Evolutionary conservation across 371 early-diverging fungal genomes (phyloP).

Genomic region (Apophysomyces variabilis): DNA sequence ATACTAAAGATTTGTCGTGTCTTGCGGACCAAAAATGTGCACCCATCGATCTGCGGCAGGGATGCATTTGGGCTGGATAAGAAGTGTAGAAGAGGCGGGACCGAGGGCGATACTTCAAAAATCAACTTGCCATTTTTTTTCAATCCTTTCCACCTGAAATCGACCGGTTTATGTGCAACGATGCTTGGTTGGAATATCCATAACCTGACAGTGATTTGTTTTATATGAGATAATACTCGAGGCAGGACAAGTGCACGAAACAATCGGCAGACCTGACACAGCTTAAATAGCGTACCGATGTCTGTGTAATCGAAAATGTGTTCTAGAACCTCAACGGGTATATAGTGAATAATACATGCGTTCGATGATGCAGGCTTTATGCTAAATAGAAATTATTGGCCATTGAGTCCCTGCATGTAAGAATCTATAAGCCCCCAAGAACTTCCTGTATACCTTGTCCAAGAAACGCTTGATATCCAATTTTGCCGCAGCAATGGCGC

Average conservation of each 20-base stretch:
- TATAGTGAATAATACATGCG: background rate
- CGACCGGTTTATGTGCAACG: conserved; percentile 24
- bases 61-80: background rate
- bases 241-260: conserved; percentile 26
- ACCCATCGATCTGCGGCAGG: conserved; percentile 25
- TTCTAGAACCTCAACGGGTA: conserved; percentile 26
- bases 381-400: background rate
- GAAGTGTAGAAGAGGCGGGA: conserved; percentile 11
- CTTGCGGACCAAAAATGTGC: conserved; percentile 19
- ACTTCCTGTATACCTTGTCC: no score
- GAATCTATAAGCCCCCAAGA: background rate
- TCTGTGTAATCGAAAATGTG: conserved; percentile 15
- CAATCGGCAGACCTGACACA: conserved; percentile 24
- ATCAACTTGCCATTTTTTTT: conserved; percentile 14
- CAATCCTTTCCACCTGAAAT: conserved; percentile 21
- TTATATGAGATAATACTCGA: conserved; percentile 19
- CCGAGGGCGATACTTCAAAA: conserved; percentile 14
- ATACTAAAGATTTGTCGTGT: conserved; percentile 27
- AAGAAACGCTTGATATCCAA: no score
- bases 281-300: conserved; percentile 19
- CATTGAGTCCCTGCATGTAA: background rate
- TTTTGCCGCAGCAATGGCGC: no score
- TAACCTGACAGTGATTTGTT: conserved; percentile 25
- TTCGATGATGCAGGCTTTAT: conserved; percentile 1
- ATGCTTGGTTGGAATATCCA: conserved; percentile 23